phyloP scores from a whole-genome alignment of 73 alveolate species.

The Paramecium primaurelia region DNA sequence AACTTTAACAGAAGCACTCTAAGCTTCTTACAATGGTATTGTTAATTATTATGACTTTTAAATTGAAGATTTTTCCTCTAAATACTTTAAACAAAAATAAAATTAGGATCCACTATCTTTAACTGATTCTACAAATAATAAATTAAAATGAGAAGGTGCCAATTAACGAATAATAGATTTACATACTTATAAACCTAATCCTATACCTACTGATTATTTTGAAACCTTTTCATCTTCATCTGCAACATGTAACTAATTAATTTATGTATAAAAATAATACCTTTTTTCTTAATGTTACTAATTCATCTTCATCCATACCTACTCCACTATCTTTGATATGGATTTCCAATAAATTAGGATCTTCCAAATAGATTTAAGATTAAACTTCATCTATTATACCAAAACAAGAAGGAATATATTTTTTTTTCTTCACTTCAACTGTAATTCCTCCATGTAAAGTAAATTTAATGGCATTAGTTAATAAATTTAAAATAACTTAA shows the following conservation, averaged over 20 bases:
- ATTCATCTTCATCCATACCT: conserved; percentile 42
- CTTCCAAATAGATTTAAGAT: not conserved
- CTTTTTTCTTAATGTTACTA: not conserved
- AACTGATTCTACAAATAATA: not conserved
- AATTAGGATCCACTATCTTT: not conserved
- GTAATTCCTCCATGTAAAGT: not conserved
- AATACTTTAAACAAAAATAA: not conserved
- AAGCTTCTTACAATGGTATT: not conserved
- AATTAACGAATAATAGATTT: not conserved
- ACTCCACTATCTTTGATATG: conserved; percentile 1
- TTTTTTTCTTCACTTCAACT: not conserved
- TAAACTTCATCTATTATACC: not conserved
- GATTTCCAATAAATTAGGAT: not conserved
- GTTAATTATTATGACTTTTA: not conserved
- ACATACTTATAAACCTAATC: not conserved
- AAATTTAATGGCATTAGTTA: conserved; percentile 8
- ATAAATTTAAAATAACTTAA: not conserved
- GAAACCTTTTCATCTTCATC: conserved; percentile 42
- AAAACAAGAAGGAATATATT: not conserved
- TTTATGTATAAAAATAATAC: not conserved
- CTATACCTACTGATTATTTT: conserved; percentile 13
- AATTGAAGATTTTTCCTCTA: not conserved
- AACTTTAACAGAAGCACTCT: conserved; percentile 1
- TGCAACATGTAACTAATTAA: not conserved
- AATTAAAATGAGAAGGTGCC: not conserved